Evolutionary conservation across 345 rosid species (phyloP), one percentile per base, ranked within the genome.

Genomic region (Reutealis trisperma): DNA sequence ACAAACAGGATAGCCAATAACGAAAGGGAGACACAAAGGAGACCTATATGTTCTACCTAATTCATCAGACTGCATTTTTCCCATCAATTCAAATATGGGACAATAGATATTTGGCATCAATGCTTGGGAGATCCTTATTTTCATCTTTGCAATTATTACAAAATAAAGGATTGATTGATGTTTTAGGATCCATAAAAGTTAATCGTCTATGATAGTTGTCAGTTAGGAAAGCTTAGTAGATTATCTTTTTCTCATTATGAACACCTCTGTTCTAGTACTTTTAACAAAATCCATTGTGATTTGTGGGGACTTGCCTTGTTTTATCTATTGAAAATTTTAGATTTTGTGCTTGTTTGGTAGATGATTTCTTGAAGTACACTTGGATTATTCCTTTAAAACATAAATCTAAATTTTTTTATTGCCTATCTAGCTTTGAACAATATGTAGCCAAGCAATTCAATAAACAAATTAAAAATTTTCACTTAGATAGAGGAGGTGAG

Each of bases 111-210:
- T n/a, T n/a, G n/a, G n/a, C n/a, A n/a, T n/a, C 57, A 51, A 51
- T 4, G 16, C 12, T 51, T 51, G 16, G 57, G 57, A 51, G 16
- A 51, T 51, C 16, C 57, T 51, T 19, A 51, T 27, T 19, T 54
- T 78, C 47, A 4, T 16, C 45, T 16, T 6, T 71, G 6, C 52
- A 66, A 14, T 5, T 65, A 5, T n/a, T 66, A 41, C 65, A 78
- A 59, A 66, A 44, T 73, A 78, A 78, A 66, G 44, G 80, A 16
- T 15, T 77, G 9, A n/a, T n/a, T n/a, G n/a, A n/a, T n/a, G n/a
- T n/a, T n/a, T n/a, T n/a, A n/a, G n/a, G n/a, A n/a, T n/a, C n/a
- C 16, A 18, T 3, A 54, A 63, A 57, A 57, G 0, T 44, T 21
- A 19, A 78, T 11, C 21, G 73, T 16, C 2, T 65, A 12, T 66